Conservation (phyloP, 2,329 filamentous ascomycete genomes). For the Exophiala phaeomuriformis region DNA sequence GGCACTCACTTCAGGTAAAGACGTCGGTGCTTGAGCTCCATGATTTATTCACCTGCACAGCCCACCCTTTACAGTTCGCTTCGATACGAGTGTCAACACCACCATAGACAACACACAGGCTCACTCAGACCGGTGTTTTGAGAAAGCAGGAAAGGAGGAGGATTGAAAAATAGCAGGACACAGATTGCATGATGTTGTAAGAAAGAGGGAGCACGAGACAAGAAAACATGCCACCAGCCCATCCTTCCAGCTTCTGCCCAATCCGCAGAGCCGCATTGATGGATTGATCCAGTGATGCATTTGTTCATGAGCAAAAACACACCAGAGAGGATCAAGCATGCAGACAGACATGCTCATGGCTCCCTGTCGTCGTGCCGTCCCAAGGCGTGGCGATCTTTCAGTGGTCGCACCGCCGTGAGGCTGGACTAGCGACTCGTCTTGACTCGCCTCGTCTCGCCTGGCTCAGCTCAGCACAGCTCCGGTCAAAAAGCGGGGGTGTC, state of each 20-base stretch:
- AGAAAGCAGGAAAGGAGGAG: background rate
- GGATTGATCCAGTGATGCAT: background rate
- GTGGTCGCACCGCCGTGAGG: background rate
- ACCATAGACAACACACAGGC: background rate
- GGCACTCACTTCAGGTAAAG: conserved; percentile 10
- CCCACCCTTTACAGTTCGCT: too few relatives aligned
- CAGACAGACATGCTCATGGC: background rate
- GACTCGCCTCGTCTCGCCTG: too few relatives aligned
- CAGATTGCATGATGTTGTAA: too few relatives aligned
- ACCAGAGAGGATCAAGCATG: background rate
- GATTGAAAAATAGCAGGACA: background rate
- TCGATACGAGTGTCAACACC: background rate
- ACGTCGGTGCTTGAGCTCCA: conserved; percentile 8
- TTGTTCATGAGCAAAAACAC: background rate
- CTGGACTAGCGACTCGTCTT: background rate
- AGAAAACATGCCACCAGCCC: background rate
- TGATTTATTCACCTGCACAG: background rate
- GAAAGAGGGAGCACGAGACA: background rate
- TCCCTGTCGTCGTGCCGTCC: background rate
- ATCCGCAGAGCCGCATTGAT: background rate
- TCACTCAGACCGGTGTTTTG: background rate
- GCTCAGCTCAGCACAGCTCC: too few relatives aligned
- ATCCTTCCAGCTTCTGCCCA: background rate
- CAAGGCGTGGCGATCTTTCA: background rate
- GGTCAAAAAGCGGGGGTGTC: too few relatives aligned